phyloP scores from a whole-genome alignment of 768 basidiomycete species.

The Solioccasus polychromus region DNA sequence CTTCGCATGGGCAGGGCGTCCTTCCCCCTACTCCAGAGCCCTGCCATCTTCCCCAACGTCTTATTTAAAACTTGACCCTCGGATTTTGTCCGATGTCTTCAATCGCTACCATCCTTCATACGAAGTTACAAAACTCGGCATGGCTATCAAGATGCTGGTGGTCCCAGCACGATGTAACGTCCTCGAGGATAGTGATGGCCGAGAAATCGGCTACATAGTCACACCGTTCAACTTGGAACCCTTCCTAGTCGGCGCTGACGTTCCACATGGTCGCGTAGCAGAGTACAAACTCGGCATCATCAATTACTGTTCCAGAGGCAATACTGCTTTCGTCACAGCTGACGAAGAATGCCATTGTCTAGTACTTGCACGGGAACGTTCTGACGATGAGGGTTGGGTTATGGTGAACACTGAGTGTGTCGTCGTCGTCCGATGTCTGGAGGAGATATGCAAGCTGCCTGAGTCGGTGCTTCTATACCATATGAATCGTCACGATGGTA shows the following conservation, averaged over 20 bases:
- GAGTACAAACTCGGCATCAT: slow-evolving; percentile 11
- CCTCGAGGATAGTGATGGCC: slow-evolving; percentile 8
- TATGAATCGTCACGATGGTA: slow-evolving; percentile 1
- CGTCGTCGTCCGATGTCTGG: slow-evolving; percentile 10
- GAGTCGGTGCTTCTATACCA: slow-evolving; percentile 9
- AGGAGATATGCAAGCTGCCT: background rate
- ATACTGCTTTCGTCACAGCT: background rate
- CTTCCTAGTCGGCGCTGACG: slow-evolving; percentile 9
- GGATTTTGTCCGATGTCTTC: background rate
- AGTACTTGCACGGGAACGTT: slow-evolving; percentile 4
- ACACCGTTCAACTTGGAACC: slow-evolving; percentile 2
- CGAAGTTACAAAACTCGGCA: slow-evolving; percentile 14
- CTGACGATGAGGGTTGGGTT: slow-evolving; percentile 11
- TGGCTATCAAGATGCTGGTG: slow-evolving; percentile 9
- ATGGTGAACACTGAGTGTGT: slow-evolving; percentile 17
- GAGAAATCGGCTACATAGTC: slow-evolving; percentile 11
- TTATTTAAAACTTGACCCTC: slow-evolving; percentile 8
- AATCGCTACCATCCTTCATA: slow-evolving; percentile 10
- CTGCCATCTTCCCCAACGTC: slow-evolving; percentile 9
- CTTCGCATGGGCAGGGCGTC: slow-evolving; percentile 10
- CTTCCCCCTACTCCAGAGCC: slow-evolving; percentile 13
- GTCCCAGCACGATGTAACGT: slow-evolving; percentile 9
- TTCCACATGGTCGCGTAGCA: background rate
- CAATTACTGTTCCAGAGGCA: slow-evolving; percentile 2
- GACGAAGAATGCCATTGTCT: slow-evolving; percentile 11